A percentile compares a stretch with the other conserved stretches of the same genome.
Evolutionary conservation across 1,139 yeast genomes (phyloP).

Genomic region (Candida sanyaensis): DNA sequence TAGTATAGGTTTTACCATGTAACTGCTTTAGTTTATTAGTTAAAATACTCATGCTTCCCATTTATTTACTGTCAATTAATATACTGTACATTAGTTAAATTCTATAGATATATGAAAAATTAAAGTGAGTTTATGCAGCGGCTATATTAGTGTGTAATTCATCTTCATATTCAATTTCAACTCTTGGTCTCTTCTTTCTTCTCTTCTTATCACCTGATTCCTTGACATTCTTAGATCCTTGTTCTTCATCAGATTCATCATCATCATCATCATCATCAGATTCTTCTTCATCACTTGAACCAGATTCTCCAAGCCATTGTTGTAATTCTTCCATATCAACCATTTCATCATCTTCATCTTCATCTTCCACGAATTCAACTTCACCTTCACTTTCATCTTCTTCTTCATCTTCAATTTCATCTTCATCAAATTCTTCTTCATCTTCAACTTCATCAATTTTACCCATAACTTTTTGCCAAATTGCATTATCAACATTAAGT

Average conservation of each 20-base stretch:
- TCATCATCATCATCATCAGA: conserved; percentile 36
- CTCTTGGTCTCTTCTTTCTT: conserved; percentile 62
- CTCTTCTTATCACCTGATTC: conserved; percentile 32
- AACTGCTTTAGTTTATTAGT: too few species aligned
- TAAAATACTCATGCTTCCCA: too few species aligned
- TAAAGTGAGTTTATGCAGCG: conserved; percentile 2
- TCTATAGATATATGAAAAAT: neutral
- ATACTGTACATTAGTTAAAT: neutral
- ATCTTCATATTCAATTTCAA: conserved; percentile 79
- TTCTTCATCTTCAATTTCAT: conserved; percentile 22
- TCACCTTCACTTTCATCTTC: conserved; percentile 71
- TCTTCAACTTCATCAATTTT: conserved; percentile 60
- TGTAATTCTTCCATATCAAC: conserved; percentile 92
- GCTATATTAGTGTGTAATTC: conserved; percentile 39
- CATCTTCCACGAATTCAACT: conserved; percentile 83
- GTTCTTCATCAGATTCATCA: conserved; percentile 25
- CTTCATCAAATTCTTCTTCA: conserved; percentile 58
- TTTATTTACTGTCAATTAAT: too few species aligned
- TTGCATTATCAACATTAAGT: conserved; percentile 89
- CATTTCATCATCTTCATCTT: conserved; percentile 75
- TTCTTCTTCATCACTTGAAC: conserved; percentile 42
- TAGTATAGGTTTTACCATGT: too few species aligned
- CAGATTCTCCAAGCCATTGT: conserved; percentile 78
- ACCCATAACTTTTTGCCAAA: conserved; percentile 93
- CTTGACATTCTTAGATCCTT: conserved; percentile 40